These are phyloP conservation scores for Eurotiales sp. DNA, from an alignment of 2,329 filamentous ascomycete genomes.

Conservation along the genomic window DNA sequence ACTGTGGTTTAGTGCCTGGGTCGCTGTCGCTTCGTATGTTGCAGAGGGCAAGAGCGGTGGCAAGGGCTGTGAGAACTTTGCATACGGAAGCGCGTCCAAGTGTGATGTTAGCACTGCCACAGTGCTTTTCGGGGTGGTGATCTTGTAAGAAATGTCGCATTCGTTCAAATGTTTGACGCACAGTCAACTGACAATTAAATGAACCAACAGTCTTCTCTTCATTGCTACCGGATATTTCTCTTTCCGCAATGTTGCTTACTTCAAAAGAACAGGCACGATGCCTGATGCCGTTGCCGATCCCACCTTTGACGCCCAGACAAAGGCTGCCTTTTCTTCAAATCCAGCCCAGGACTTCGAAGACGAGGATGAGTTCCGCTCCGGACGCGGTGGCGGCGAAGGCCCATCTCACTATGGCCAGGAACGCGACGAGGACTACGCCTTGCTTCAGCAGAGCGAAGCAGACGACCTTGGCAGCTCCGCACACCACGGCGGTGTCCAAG, in stretches of 20 bases:
- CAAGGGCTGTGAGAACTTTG: constrained; percentile 53
- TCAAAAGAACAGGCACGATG: constrained; percentile 54
- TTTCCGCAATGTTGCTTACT: constrained; percentile 53
- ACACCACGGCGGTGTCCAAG: constrained; percentile 34
- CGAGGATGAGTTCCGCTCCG: constrained; percentile 43
- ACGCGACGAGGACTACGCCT: constrained; percentile 50
- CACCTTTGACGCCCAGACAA: constrained; percentile 48
- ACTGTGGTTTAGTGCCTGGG: constrained; percentile 59
- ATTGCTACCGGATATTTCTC: constrained; percentile 51
- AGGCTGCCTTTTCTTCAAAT: constrained; percentile 47
- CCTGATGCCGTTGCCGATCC: constrained; percentile 43
- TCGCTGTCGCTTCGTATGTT: constrained; percentile 55
- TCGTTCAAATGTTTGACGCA: no score
- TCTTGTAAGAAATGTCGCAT: constrained; percentile 50
- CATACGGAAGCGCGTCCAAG: constrained; percentile 52
- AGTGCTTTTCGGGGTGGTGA: constrained; percentile 54
- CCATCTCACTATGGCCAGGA: constrained; percentile 38
- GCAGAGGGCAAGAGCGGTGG: constrained; percentile 51
- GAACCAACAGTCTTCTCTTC: constrained; percentile 58
- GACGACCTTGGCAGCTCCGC: constrained; percentile 39
- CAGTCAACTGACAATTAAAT: not conserved
- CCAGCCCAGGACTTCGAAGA: constrained; percentile 44
- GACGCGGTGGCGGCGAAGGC: constrained; percentile 33
- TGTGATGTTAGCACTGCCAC: constrained; percentile 56
- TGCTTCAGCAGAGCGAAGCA: constrained; percentile 46